Conservation (phyloP, 441 rosid species). For the Manihot esculenta region DNA sequence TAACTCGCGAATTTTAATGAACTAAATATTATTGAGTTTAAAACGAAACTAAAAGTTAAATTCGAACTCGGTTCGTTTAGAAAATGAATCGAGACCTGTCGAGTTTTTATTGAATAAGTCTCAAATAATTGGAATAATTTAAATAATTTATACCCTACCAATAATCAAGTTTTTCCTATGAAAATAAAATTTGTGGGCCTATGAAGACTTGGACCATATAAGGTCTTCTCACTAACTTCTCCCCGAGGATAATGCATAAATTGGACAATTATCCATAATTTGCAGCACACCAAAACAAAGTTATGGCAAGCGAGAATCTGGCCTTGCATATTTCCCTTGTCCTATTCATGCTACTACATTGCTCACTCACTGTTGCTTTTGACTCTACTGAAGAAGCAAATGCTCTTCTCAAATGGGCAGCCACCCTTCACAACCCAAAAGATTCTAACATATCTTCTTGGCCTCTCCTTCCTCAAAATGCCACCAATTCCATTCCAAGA, state of each 20-base stretch:
- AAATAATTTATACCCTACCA: too few species aligned
- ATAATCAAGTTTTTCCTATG: too few species aligned
- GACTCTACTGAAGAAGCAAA: constrained; percentile 24
- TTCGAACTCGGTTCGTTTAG: too few species aligned
- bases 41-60: too few species aligned
- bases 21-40: too few species aligned
- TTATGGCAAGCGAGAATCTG: not conserved
- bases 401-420: constrained; percentile 42
- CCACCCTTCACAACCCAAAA: constrained; percentile 21
- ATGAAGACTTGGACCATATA: too few species aligned
- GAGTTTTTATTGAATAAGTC: too few species aligned
- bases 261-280: not conserved
- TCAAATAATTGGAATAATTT: too few species aligned
- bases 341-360: not conserved
- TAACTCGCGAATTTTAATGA: too few species aligned
- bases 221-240: too few species aligned
- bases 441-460: constrained; percentile 24
- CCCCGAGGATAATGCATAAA: not conserved
- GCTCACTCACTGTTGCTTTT: not conserved
- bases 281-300: not conserved
- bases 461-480: constrained; percentile 16
- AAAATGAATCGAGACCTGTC: too few species aligned
- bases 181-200: too few species aligned
- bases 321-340: not conserved
- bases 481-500: constrained; percentile 8